Evolutionary conservation across 805 yeast genomes (phyloP).

Genomic region (Scheffersomyces lignosus): DNA sequence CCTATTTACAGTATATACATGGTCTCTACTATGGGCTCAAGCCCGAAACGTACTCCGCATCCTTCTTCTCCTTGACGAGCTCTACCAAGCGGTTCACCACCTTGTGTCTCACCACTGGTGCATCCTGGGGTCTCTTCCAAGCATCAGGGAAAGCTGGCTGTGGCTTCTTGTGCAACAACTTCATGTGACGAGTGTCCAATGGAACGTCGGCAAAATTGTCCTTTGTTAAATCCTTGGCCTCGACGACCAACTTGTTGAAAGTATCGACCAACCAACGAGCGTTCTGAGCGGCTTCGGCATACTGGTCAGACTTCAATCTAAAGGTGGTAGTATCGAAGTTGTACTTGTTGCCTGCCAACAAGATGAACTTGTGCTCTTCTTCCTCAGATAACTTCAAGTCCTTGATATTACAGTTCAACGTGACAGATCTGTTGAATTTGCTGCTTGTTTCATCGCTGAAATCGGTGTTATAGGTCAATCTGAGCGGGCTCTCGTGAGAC

Average conservation of each 20-base stretch:
- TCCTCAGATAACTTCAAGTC: constrained; percentile 53
- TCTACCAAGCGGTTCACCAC: constrained; percentile 35
- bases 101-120: constrained; percentile 49
- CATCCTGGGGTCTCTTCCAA: constrained; percentile 72
- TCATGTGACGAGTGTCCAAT: constrained; percentile 72
- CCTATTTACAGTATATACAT: no score
- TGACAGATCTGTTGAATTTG: constrained; percentile 64
- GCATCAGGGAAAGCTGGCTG: constrained; percentile 63
- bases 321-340: constrained; percentile 59
- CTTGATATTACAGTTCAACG: constrained; percentile 50
- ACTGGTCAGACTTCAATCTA: constrained; percentile 63
- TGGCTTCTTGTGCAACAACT: constrained; percentile 40
- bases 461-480: constrained; percentile 64
- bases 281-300: constrained; percentile 81
- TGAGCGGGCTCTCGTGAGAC: constrained; percentile 49
- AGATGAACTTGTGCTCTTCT: constrained; percentile 71
- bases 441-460: constrained; percentile 73
- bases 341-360: constrained; percentile 78
- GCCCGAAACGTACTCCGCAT: constrained; percentile 27
- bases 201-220: constrained; percentile 74
- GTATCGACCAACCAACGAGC: constrained; percentile 69
- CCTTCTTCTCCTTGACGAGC: constrained; percentile 31
- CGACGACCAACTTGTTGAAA: constrained; percentile 59
- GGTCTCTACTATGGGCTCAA: constrained; percentile 23
- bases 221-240: constrained; percentile 63